phyloP scores from a whole-genome alignment of 2,329 filamentous ascomycete species.

The Cordyceps farinosa region DNA sequence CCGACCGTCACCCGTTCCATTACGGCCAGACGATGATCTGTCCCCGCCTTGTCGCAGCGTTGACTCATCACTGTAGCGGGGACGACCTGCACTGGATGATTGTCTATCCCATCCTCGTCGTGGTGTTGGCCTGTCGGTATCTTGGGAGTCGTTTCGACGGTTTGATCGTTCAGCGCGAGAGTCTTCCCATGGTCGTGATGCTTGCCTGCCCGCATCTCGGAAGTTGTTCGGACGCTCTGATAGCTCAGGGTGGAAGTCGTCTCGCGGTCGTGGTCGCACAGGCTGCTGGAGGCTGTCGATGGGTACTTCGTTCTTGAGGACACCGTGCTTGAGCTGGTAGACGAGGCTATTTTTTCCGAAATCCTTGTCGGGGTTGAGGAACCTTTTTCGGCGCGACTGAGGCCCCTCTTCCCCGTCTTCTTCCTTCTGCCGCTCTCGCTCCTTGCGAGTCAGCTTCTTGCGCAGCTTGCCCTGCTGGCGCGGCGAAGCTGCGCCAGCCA shows the following conservation, averaged over 20 bases:
- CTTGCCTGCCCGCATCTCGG: background rate
- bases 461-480: conserved; percentile 44
- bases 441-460: conserved; percentile 48
- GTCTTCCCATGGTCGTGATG: background rate
- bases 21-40: background rate
- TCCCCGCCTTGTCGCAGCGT: background rate
- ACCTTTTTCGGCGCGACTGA: conserved; percentile 48
- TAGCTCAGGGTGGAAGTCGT: background rate
- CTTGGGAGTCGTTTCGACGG: background rate
- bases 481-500: conserved; percentile 28
- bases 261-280: conserved; percentile 21
- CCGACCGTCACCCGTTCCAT: background rate
- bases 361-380: conserved; percentile 44
- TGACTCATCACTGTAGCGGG: background rate
- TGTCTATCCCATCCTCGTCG: background rate
- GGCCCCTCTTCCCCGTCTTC: conserved; percentile 29
- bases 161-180: background rate
- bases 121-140: background rate
- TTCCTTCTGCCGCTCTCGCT: conserved; percentile 30
- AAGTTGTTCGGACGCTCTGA: background rate
- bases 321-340: conserved; percentile 49
- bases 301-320: conserved; percentile 31
- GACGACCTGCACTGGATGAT: background rate
- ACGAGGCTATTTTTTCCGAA: conserved; percentile 57
- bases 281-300: conserved; percentile 27